Evolutionary conservation across 2,329 filamentous ascomycete genomes (phyloP).

Genomic region (Colletotrichum gloeosporioides): DNA sequence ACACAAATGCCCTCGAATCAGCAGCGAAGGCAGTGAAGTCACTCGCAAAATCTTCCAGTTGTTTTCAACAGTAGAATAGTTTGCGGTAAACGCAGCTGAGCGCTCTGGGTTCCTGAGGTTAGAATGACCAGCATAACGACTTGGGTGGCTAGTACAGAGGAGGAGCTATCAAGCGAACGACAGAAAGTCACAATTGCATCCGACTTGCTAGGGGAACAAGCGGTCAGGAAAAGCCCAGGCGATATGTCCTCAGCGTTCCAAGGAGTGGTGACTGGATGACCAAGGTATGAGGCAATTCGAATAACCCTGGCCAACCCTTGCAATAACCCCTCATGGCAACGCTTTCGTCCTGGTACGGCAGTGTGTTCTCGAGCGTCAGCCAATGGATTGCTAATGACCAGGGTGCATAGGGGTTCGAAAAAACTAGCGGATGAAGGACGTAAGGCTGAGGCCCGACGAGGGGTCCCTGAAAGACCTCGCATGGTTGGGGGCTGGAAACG

Average conservation of each 20-base stretch:
- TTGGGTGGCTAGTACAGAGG: background rate
- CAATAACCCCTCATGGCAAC: background rate
- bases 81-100: background rate
- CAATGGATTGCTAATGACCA: slow-evolving; percentile 13
- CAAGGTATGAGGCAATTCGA: background rate
- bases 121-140: background rate
- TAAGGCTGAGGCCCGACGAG: slow-evolving; percentile 22
- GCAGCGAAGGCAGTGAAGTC: background rate
- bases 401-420: background rate
- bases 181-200: background rate
- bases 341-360: background rate
- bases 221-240: background rate
- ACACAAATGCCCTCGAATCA: background rate
- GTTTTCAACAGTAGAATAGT: background rate
- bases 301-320: background rate
- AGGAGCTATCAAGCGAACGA: background rate
- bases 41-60: background rate
- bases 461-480: slow-evolving; percentile 6
- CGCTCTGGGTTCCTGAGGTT: background rate
- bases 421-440: slow-evolving; percentile 9
- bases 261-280: background rate
- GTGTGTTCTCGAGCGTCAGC: background rate
- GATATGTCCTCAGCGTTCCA: background rate
- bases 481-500: background rate
- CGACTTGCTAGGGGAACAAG: background rate